phyloP scores from a whole-genome alignment of 345 rosid species.

The Eucalyptus dawsonii region DNA sequence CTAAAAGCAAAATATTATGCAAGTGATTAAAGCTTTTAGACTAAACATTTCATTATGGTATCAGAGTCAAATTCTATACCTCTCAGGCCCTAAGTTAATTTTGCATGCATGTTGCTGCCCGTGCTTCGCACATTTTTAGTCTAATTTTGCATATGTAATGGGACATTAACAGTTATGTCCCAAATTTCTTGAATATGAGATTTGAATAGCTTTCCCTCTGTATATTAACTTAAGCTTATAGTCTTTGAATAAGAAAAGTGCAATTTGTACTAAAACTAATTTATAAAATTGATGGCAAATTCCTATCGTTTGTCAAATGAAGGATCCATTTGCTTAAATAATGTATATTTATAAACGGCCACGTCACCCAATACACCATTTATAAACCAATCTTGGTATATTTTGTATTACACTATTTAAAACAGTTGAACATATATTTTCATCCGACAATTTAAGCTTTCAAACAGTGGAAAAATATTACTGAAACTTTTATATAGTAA shows the following conservation, averaged over 20 bases:
- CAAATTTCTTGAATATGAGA: not conserved
- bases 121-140: not conserved
- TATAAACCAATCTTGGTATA: not conserved
- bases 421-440: not conserved
- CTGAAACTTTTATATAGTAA: not conserved
- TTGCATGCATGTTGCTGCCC: not conserved
- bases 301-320: not conserved
- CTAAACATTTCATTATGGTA: not conserved
- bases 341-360: not conserved
- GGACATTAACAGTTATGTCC: not conserved
- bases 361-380: not conserved
- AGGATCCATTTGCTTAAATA: not conserved
- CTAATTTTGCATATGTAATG: not conserved
- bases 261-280: not conserved
- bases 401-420: not conserved
- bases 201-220: not conserved
- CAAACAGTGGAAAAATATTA: not conserved
- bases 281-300: not conserved
- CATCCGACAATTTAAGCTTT: not conserved
- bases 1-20: not conserved
- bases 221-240: not conserved
- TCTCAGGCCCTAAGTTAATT: not conserved
- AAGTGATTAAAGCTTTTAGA: not conserved
- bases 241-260: not conserved
- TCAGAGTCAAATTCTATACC: not conserved